A percentile compares a stretch with the other conserved stretches of the same genome.
These are phyloP conservation scores for Oehlia diaphana DNA, from an alignment of 192 early-diverging fungal species.

Conservation along the genomic window DNA sequence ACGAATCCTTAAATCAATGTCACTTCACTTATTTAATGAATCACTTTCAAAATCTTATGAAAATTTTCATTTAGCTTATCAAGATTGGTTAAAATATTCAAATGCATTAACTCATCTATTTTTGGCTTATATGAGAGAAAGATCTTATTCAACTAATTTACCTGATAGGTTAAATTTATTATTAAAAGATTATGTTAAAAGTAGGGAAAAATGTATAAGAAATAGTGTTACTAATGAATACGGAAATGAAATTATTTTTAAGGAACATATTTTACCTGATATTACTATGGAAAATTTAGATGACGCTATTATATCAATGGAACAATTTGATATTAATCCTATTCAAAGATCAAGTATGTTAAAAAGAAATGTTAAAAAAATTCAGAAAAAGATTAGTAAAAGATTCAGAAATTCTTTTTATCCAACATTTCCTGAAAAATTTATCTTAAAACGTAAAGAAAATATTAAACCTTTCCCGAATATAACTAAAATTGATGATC, in stretches of 20 bases:
- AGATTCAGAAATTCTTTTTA: too few species aligned
- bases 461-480: neutral
- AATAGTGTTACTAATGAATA: neutral
- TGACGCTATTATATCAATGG: too few species aligned
- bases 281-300: neutral
- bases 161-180: conserved; percentile 13
- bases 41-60: neutral
- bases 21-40: conserved; percentile 4
- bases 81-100: conserved; percentile 24
- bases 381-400: too few species aligned
- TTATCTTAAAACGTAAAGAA: neutral
- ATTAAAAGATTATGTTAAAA: conserved; percentile 14
- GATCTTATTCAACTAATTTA: neutral
- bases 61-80: conserved; percentile 23
- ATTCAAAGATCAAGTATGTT: neutral
- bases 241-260: neutral
- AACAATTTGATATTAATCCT: neutral
- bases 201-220: neutral
- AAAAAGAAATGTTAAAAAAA: neutral
- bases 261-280: neutral
- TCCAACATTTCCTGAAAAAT: neutral
- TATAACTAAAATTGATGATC: neutral
- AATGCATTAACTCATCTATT: conserved; percentile 27
- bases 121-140: conserved; percentile 14
- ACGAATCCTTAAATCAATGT: conserved; percentile 19